Evolutionary conservation across 768 basidiomycete genomes (phyloP), one percentile per base, ranked within the genome.

Genomic region (Boletus coccyginus): DNA sequence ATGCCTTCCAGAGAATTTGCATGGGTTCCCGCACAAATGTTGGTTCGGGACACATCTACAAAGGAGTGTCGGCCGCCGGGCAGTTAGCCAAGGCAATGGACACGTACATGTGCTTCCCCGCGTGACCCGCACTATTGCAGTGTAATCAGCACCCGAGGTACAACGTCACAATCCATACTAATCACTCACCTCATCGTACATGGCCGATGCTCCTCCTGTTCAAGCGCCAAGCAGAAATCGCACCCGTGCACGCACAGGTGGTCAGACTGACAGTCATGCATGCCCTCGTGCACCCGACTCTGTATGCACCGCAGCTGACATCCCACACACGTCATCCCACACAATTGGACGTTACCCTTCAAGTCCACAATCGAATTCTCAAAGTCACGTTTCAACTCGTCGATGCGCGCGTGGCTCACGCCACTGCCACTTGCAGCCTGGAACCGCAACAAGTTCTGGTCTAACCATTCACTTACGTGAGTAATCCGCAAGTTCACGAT

Each of bases 11-110:
- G 63, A 62, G 13, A 83, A 70, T 35, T 64, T 64, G 63, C 86
- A 87, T 10, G 67, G 62, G 46, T 78, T 71, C 10, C 84, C 86
- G 45, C 85, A 87, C 17, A 85, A 62, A 70, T 87, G 85, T 29
- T 69, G 62, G 31, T 75, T 77, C 1, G 78, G 73, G 32, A 76
- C 68, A 58, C 85, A 87, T 53, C 86, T 87, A 36, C n/a, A 40
- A 44, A 43, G 11, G 21, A 36, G 31, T 0, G 11, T 59, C 5
- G 40, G 33, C n/a, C 6, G 17, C 8, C 32, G n/a, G 0, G 3
- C 2, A 1, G 6, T 16, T 17, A 7, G 2, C 2, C 4, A 19
- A 45, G 5, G 17, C 0, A 33, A 16, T 2, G 2, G 38, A 46
- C 29, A 62, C 78, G 5, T 65, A 84, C 85, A 83, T 74, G 58